These are phyloP conservation scores for Bruguiera gymnorhiza DNA, from an alignment of 345 rosid genomes.

Conservation along the genomic window DNA sequence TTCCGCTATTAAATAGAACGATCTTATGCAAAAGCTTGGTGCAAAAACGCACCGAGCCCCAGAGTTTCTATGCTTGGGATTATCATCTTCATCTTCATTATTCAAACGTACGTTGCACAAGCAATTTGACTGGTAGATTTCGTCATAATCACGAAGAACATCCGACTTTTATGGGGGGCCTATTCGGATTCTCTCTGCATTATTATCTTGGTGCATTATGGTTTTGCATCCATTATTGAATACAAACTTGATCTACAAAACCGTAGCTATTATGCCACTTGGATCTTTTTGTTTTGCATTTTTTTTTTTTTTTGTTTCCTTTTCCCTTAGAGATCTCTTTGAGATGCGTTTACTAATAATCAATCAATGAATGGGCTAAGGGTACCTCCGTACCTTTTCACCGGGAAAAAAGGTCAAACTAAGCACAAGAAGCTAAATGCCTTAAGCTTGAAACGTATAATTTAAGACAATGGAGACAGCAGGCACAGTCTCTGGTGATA, in stretches of 20 bases:
- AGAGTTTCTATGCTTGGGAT: no score
- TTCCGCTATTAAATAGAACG: no score
- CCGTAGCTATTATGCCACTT: background rate
- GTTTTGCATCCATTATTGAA: background rate
- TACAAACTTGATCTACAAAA: background rate
- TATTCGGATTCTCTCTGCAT: background rate
- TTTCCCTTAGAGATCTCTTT: background rate
- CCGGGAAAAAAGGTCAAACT: no score
- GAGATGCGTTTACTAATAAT: background rate
- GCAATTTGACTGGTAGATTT: background rate
- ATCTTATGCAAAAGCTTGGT: no score
- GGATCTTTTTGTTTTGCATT: background rate
- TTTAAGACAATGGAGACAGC: background rate
- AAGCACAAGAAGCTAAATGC: background rate
- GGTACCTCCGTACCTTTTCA: background rate
- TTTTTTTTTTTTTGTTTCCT: background rate
- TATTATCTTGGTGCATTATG: background rate
- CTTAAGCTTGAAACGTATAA: background rate
- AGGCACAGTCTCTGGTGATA: background rate
- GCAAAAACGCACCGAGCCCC: no score
- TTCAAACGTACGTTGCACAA: no score
- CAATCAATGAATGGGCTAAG: background rate
- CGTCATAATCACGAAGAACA: background rate
- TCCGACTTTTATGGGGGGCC: no score
- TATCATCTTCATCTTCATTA: no score